phyloP scores from a whole-genome alignment of 441 rosid species.

The Corymbia citriodora region DNA sequence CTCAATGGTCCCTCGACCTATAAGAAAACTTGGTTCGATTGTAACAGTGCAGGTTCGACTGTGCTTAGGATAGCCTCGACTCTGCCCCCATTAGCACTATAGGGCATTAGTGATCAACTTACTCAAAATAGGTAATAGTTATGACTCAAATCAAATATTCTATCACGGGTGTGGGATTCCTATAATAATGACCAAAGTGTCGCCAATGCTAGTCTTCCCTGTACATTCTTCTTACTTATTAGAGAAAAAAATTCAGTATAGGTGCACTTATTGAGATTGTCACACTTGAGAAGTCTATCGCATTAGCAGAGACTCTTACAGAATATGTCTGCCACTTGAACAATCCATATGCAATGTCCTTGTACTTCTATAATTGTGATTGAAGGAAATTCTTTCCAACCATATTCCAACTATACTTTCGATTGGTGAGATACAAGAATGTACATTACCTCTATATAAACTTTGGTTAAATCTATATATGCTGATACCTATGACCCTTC shows the following conservation, averaged over 20 bases:
- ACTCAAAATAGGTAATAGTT: background rate
- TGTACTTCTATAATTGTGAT: background rate
- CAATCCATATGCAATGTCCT: background rate
- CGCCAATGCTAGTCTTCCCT: background rate
- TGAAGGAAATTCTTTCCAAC: background rate
- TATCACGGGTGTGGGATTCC: fast-evolving
- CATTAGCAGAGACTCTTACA: too few species aligned
- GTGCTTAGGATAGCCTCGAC: background rate
- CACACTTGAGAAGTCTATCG: too few species aligned
- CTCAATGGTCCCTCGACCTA: background rate
- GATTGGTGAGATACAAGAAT: background rate
- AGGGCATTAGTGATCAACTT: background rate
- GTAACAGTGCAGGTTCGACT: too few species aligned
- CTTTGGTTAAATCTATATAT: background rate
- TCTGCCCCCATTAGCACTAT: background rate
- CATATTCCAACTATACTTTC: background rate
- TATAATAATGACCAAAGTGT: background rate
- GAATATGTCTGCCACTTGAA: background rate
- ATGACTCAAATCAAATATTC: background rate
- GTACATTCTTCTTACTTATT: background rate
- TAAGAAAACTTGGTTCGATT: too few species aligned
- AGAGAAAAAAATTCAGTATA: background rate
- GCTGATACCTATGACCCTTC: background rate
- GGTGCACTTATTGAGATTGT: background rate
- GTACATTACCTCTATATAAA: background rate